A percentile compares a stretch with the other conserved stretches of the same genome.
Evolutionary conservation across 2,329 filamentous ascomycete genomes (phyloP).

Genomic region (Celoporthe dispersa): DNA sequence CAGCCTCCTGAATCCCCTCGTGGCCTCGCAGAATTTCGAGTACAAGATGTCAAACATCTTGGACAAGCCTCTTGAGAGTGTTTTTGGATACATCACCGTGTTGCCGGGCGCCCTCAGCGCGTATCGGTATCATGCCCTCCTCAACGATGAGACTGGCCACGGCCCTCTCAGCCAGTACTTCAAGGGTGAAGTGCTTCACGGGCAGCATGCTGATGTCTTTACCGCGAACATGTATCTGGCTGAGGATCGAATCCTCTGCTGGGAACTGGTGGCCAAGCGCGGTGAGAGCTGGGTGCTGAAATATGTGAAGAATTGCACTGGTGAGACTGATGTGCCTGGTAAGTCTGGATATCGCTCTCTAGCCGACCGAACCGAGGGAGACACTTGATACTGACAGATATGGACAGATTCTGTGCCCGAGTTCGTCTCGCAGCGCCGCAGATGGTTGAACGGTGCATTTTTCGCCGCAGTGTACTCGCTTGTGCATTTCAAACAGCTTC

Average conservation of each 20-base stretch:
- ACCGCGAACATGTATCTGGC: slow-evolving; percentile 96
- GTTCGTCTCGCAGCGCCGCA: slow-evolving; percentile 92
- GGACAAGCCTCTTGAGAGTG: slow-evolving; percentile 94
- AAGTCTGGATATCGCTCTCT: neutral
- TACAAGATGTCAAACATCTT: slow-evolving; percentile 99
- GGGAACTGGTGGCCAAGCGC: slow-evolving; percentile 94
- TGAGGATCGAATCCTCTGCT: slow-evolving; percentile 88
- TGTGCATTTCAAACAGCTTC: slow-evolving; percentile 92
- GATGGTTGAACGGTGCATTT: slow-evolving; percentile 98
- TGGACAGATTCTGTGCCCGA: slow-evolving; percentile 86
- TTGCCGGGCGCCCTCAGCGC: slow-evolving; percentile 92
- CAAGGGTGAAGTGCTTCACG: slow-evolving; percentile 96
- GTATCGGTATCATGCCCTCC: slow-evolving; percentile 92
- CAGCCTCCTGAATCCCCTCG: slow-evolving; percentile 88
- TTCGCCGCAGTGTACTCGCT: slow-evolving; percentile 98
- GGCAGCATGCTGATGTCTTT: slow-evolving; percentile 94
- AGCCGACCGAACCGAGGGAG: neutral
- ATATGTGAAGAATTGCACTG: slow-evolving; percentile 94
- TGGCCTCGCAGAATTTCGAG: slow-evolving; percentile 98
- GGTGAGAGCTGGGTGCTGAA: slow-evolving; percentile 96
- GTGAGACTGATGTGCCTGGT: slow-evolving; percentile 98
- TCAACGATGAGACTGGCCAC: slow-evolving; percentile 95
- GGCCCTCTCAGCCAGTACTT: slow-evolving; percentile 97
- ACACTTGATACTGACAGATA: slow-evolving; percentile 34
- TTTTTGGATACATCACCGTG: slow-evolving; percentile 98